Evolutionary conservation across 1,284 basidiomycete genomes (phyloP).

Genomic region (Cryptococcus depauperatus): DNA sequence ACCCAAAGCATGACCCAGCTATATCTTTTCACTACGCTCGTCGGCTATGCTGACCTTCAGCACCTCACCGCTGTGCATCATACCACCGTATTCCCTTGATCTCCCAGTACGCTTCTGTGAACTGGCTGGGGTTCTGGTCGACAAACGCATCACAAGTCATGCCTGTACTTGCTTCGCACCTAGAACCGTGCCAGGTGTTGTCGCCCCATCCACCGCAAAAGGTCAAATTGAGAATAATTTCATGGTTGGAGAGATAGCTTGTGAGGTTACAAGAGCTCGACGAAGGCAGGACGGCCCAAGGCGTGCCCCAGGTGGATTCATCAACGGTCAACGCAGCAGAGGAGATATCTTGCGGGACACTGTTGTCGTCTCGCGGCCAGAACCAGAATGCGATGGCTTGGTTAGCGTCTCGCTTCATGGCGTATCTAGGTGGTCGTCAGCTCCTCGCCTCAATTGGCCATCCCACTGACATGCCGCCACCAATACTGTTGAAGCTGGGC

Average conservation of each 20-base stretch:
- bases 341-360: conserved; percentile 4
- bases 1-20: too few species aligned
- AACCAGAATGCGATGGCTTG: neutral
- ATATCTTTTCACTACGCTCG: too few species aligned
- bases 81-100: too few species aligned
- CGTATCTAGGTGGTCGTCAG: neutral
- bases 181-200: too few species aligned
- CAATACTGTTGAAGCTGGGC: conserved; percentile 4
- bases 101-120: too few species aligned
- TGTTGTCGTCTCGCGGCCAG: neutral
- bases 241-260: neutral
- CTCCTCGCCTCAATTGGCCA: neutral
- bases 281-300: neutral
- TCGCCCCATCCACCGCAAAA: too few species aligned
- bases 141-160: too few species aligned
- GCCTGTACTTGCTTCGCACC: too few species aligned
- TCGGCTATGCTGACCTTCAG: too few species aligned
- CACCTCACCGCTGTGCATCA: too few species aligned
- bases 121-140: too few species aligned
- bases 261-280: neutral
- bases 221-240: too few species aligned
- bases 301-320: conserved; percentile 2
- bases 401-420: neutral
- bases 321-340: conserved; percentile 1
- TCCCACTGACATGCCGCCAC: conserved; percentile 6